Conservation (phyloP, 2,329 filamentous ascomycete species). For the Cordyceps cicadae region DNA sequence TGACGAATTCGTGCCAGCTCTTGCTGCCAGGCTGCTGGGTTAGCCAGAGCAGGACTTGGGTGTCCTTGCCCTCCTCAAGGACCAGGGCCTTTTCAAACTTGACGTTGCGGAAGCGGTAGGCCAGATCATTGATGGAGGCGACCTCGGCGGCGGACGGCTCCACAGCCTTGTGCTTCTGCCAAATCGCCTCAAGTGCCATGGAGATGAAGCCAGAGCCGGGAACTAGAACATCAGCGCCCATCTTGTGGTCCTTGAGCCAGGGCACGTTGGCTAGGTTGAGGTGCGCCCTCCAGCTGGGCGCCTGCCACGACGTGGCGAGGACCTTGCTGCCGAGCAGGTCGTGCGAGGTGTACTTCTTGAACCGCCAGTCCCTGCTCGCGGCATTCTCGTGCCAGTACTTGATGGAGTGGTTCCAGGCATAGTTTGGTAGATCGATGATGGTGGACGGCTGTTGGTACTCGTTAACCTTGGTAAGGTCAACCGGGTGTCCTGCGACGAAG, state of each 20-base stretch:
- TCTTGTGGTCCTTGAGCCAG: slow-evolving; percentile 37
- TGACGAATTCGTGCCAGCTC: neutral
- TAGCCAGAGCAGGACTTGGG: neutral
- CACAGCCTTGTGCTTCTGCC: slow-evolving; percentile 13
- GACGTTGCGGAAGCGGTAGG: slow-evolving; percentile 5
- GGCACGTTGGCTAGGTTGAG: slow-evolving; percentile 28
- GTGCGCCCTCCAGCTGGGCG: slow-evolving; percentile 33
- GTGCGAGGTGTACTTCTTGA: slow-evolving; percentile 18
- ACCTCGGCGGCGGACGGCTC: neutral
- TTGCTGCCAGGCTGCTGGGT: neutral
- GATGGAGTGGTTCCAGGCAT: slow-evolving; percentile 19
- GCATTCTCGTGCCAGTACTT: slow-evolving; percentile 18
- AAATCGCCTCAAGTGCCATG: slow-evolving; percentile 34
- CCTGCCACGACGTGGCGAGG: slow-evolving; percentile 21
- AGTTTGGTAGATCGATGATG: slow-evolving; percentile 18
- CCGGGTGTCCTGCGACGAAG: neutral
- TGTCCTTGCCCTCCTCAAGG: neutral
- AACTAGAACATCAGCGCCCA: slow-evolving; percentile 32
- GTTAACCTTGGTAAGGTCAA: slow-evolving; percentile 11
- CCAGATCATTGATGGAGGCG: neutral
- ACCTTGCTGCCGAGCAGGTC: slow-evolving; percentile 23
- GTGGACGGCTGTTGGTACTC: neutral
- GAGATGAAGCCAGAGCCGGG: slow-evolving; percentile 34
- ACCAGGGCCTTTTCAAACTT: slow-evolving; percentile 7
- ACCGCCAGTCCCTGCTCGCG: slow-evolving; percentile 18